Percentiles rank a stretch among this genome's conserved stretches.
These are phyloP conservation scores for Silene uniflora DNA, from an alignment of 148 eudicot genomes.

Conservation along the genomic window DNA sequence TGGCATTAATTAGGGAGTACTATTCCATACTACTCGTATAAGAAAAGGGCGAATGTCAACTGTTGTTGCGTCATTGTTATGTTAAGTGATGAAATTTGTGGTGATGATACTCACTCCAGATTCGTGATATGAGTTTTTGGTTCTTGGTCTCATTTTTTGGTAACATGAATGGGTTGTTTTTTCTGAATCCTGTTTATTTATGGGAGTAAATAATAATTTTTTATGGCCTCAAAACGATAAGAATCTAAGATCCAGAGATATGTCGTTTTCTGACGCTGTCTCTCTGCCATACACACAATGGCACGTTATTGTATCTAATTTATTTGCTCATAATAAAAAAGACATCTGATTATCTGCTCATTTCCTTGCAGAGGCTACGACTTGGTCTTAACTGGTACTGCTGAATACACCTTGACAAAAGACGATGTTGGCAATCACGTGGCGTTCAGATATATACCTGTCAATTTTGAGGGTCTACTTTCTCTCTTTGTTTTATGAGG, in stretches of 20 bases:
- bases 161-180: background rate
- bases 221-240: background rate
- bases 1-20: no score
- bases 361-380: conserved; percentile 52
- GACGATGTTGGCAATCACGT: conserved; percentile 76
- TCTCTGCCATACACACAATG: background rate
- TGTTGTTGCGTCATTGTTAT: background rate
- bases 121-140: no score
- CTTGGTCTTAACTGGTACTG: conserved; percentile 65
- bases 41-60: no score
- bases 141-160: background rate
- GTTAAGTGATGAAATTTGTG: no score
- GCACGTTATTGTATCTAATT: background rate
- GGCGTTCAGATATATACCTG: conserved; percentile 75
- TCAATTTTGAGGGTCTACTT: conserved; percentile 78
- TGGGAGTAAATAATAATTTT: no score
- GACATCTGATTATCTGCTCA: background rate
- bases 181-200: background rate
- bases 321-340: conserved; percentile 1
- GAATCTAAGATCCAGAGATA: background rate
- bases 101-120: no score
- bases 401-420: conserved; percentile 65
- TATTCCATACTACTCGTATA: no score
- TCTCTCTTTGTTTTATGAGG: conserved; percentile 17
- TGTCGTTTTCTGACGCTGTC: background rate